A percentile compares a stretch with the other conserved stretches of the same genome.
Conservation (phyloP, 129 eudicot species). For the Flaveria trinervia region DNA sequence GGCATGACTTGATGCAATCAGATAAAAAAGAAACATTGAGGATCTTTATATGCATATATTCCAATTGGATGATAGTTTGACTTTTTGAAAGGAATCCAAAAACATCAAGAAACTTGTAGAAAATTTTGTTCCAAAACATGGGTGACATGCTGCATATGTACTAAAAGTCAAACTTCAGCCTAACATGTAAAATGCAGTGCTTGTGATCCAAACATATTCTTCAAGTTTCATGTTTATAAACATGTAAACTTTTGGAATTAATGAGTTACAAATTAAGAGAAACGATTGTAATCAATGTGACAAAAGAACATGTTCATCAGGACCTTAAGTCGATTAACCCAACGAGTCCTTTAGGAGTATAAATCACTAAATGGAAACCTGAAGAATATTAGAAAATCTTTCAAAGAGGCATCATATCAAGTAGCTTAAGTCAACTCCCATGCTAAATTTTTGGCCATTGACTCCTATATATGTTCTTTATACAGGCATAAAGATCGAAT, state of each 20-base stretch:
- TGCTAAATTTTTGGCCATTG: slow-evolving; percentile 12
- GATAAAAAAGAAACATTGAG: not conserved
- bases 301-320: not conserved
- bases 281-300: not conserved
- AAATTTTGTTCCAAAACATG: slow-evolving; percentile 1
- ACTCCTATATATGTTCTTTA: slow-evolving; percentile 10
- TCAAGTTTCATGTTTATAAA: not conserved
- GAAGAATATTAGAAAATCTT: not conserved
- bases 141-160: not conserved
- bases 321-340: not conserved
- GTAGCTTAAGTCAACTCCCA: slow-evolving; percentile 27
- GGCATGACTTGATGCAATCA: not conserved
- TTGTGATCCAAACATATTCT: not conserved
- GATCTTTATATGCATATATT: not conserved
- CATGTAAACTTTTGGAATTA: too few species aligned
- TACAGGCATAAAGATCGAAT: slow-evolving; percentile 9
- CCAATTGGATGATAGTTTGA: not conserved
- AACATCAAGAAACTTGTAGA: not conserved
- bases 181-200: not conserved
- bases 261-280: not conserved
- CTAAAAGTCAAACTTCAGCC: not conserved
- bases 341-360: not conserved
- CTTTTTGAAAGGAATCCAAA: not conserved
- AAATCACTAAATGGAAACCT: not conserved
- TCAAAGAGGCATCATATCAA: not conserved